These are phyloP conservation scores for Sporopachydermia quercuum DNA, from an alignment of 805 yeast genomes.

Conservation along the genomic window DNA sequence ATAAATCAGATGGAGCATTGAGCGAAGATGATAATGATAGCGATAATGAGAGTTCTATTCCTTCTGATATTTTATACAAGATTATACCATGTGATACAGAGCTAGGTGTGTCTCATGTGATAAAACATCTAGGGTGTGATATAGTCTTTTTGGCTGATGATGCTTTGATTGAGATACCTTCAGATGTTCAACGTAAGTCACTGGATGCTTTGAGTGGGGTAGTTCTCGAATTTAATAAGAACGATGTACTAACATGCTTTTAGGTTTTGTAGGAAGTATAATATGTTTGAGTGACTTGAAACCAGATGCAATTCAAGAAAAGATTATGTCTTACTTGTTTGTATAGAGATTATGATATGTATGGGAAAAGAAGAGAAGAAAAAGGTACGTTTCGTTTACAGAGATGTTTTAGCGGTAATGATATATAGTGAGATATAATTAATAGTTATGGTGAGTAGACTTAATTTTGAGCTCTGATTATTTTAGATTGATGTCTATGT, in stretches of 20 bases:
- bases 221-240: background rate
- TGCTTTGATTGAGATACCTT: constrained; percentile 10
- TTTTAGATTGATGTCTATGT: too few relatives aligned
- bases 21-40: constrained; percentile 9
- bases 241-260: too few relatives aligned
- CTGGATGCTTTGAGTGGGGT: too few relatives aligned
- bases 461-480: too few relatives aligned
- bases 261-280: background rate
- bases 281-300: background rate
- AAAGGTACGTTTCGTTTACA: too few relatives aligned
- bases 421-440: background rate
- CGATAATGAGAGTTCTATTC: constrained; percentile 17
- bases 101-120: constrained; percentile 37
- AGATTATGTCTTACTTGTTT: background rate
- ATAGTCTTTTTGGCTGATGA: constrained; percentile 15
- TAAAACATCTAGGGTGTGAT: constrained; percentile 33
- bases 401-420: too few relatives aligned
- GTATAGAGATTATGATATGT: too few relatives aligned
- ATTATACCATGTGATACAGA: constrained; percentile 32
- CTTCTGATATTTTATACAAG: constrained; percentile 15
- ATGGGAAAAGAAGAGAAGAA: too few relatives aligned
- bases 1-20: too few relatives aligned
- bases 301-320: background rate
- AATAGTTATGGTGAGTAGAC: background rate
- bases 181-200: background rate